Conservation (phyloP, 371 early-diverging fungal species). For the Phascolomyces articulosus region DNA sequence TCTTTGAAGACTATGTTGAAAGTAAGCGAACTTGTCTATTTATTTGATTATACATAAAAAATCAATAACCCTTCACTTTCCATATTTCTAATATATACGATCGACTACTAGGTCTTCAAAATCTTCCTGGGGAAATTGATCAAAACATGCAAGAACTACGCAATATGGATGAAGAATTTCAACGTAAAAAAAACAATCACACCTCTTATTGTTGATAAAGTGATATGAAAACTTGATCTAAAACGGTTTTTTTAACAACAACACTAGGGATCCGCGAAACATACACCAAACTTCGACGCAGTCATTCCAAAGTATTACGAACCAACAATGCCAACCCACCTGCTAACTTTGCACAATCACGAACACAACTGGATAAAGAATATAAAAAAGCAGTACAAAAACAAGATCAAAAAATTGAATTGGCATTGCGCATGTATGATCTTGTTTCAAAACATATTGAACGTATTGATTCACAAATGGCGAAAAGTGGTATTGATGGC, state of each 20-base stretch:
- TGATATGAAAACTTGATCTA: too few relatives aligned
- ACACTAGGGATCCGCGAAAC: constrained; percentile 24
- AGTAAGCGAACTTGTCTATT: constrained; percentile 29
- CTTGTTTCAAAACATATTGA: constrained; percentile 53
- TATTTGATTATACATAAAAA: background rate
- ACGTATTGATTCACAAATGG: constrained; percentile 52
- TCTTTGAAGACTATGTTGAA: constrained; percentile 58
- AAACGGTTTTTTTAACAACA: too few relatives aligned
- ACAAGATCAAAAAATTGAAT: constrained; percentile 55
- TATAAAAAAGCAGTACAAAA: constrained; percentile 47
- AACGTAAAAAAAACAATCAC: constrained; percentile 35
- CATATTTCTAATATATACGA: background rate
- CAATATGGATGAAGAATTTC: constrained; percentile 58
- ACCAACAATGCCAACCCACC: constrained; percentile 11
- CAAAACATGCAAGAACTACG: constrained; percentile 59
- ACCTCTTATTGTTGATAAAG: too few relatives aligned
- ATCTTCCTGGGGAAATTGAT: constrained; percentile 54
- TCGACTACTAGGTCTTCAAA: constrained; percentile 47
- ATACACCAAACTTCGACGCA: constrained; percentile 34
- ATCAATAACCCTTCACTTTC: too few relatives aligned
- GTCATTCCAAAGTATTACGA: constrained; percentile 24
- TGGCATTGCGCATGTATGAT: constrained; percentile 54
- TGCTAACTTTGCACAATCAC: constrained; percentile 25
- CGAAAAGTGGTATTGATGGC: constrained; percentile 35
- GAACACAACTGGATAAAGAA: constrained; percentile 46